Base-by-base conservation (phyloP, 768 basidiomycete species). In the Leccinum subtestaceum region DNA sequence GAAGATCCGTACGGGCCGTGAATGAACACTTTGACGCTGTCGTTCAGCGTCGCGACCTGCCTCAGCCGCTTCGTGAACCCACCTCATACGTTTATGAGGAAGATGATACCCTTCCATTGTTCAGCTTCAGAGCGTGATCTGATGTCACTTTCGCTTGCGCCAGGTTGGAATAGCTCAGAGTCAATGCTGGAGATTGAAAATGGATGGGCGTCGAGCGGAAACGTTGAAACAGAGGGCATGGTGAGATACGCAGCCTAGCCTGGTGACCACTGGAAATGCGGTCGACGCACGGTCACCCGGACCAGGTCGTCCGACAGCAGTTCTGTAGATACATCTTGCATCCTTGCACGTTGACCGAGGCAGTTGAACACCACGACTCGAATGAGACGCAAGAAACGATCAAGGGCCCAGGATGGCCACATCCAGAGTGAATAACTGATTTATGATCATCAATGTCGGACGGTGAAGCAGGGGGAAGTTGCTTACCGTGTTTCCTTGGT, bases 1-100 rank as follows among this genome's bases (percentile, higher is more conserved):
- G 78, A 74, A 1, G 67, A 63, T 4, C 84, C 79, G 57, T 86
- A 86, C 8, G 85, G 85, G 4, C 85, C 85, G 43, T 88, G 87
- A 1, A 89, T 62, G 38, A 83, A 77, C 11, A 82, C 78, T 31
- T 76, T 76, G 40, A 82, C 70, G 17, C 67, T 67, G 49, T 65
- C 62, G 3, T 71, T 70, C 27, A 56, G 66, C n/a, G 55, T 57
- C 4, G 75, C 78, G 2, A 56, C 68, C 2, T 77, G 65, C 46
- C 70, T 66, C 17, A 86, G 71, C 0, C 78, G 75, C 63, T 75
- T 77, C 4, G 88, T 89, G 66, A 88, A 84, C 0, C 89, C 88
- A 17, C 76, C 72, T 40, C 81, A 74, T 17, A 84, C 84, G n/a
- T 84, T 78, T 59, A 89, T 72, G 51, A 89, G 70, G 70, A 89